Base-by-base conservation (phyloP, 1,284 basidiomycete species). In the Apiotrichum akiyoshidainum region DNA sequence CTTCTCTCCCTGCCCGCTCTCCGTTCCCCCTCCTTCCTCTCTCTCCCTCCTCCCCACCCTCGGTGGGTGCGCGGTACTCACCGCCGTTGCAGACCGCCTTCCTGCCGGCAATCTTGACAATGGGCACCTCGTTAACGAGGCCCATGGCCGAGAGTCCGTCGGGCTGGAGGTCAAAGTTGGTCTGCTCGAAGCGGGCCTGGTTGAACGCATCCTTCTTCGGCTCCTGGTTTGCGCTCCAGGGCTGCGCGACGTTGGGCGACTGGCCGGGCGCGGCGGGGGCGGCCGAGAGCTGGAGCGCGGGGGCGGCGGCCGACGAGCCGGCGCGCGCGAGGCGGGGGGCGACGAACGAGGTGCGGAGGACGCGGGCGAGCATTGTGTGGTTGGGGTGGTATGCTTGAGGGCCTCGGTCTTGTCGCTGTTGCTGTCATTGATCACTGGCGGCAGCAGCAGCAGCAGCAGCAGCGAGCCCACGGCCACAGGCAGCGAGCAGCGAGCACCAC, bases 61-160 rank as follows among this genome's bases (percentile, higher is more conserved):
- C 37, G 3, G 5, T 37, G 37, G 12, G 8, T 35, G 8, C 37
- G 14, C 12, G 12, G 5, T 37, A 78, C 89, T 71, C 68, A 95
- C 93, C 93, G 67, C 95, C 95, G 76, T 99, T 93, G 74, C 95
- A 99, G 54, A 86, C 83, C 5, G 91, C 93, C 73, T 86, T 89
- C 65, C 95, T 83, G 37, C 86, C 88, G 54, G 89, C 77, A 1
- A 94, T 87, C 56, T 92, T 76, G 52, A 88, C 83, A 56, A 96
- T 85, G 10, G 94, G 92, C 77, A 96, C 91, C 65, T 90, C 83
- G 52, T 83, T 83, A 66, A 98, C 85, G 73, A 65, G 52, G 13
- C 54, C 55, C 63, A 65, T 65, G 14, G 63, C 63, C 19, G 34
- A 42, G 17, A 59, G 57, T 39, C 55, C 46, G 44, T 65, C 59